Base-by-base conservation (phyloP, 441 rosid species). In the Gossypium gossypioides region DNA sequence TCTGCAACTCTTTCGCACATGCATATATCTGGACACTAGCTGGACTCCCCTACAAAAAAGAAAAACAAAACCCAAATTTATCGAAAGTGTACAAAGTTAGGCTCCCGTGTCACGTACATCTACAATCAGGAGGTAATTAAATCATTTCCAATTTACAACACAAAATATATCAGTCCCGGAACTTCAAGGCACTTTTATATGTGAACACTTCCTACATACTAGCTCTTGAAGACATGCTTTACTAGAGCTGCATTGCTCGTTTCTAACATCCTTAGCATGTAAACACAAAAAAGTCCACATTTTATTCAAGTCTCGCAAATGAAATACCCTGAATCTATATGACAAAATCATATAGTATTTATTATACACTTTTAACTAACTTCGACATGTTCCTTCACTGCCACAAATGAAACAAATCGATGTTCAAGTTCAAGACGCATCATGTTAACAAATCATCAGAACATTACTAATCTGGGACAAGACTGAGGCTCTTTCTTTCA, bases 21-120 rank as follows among this genome's bases (percentile, higher is more conserved):
- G 82, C 76, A 90, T 77, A 93, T 82, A 93, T 89, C 84, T 90
- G 97, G 77, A 93, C 91, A 79, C 95, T 90, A 58, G 89, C 97
- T 77, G 98, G 98, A 71, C 83, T 85, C 21, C 98, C 97, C 97
- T 93, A 67, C 72, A 79, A 48, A 34, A 75, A 52, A n/a, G 50
- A 57, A 73, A 37, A 51, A 57, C 50, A 68, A 22, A 37, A 54
- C 22, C 60, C 40, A 56, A 64, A 40, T 6, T 4, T 16, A 59
- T 69, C 22, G 34, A 1, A 46, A 48, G 12, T 10, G 52, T 65
- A 59, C 71, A 59, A 9, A 34, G 27, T 40, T 24, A 34, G 13
- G 0, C 18, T 8, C 9, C 42, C 61, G 62, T 52, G 15, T 7
- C 27, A 3, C 72, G 19, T 12, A 50, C 34, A 58, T 69, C 19